Percentiles rank a stretch among this genome's conserved stretches.
These are phyloP conservation scores for Pichia paraexigua DNA, from an alignment of 805 yeast species.

Conservation along the genomic window DNA sequence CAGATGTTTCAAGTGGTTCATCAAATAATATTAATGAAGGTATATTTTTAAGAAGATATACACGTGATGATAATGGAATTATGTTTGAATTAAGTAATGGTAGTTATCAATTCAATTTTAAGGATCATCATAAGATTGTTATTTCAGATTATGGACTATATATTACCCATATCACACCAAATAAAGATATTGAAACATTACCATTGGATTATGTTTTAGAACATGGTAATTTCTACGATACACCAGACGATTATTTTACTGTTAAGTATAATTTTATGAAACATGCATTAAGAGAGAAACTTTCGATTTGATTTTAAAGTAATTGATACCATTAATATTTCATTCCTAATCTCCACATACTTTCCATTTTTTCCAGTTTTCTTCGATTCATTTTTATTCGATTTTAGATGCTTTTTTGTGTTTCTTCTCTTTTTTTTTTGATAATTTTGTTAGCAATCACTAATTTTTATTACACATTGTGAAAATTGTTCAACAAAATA, in stretches of 20 bases:
- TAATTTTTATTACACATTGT: not conserved
- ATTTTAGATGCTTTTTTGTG: not conserved
- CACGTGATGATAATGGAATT: constrained; percentile 70
- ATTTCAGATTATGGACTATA: constrained; percentile 67
- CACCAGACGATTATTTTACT: constrained; percentile 38
- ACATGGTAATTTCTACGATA: constrained; percentile 32
- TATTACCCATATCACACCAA: constrained; percentile 76
- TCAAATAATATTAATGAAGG: constrained; percentile 34
- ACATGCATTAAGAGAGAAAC: constrained; percentile 48
- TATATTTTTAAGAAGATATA: constrained; percentile 73
- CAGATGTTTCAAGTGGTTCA: constrained; percentile 54
- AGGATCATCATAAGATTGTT: constrained; percentile 87
- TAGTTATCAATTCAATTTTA: constrained; percentile 87
- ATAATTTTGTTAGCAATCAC: not conserved
- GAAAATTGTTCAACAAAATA: not conserved
- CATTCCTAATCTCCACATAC: not conserved
- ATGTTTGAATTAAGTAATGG: constrained; percentile 94
- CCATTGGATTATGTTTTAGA: constrained; percentile 43
- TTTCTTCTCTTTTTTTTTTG: not conserved
- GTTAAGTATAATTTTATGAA: constrained; percentile 52
- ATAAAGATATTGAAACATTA: constrained; percentile 61
- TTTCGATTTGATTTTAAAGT: constrained; percentile 15
- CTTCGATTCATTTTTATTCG: not conserved
- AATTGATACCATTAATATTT: not conserved
- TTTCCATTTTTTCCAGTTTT: not conserved